Base-by-base conservation (phyloP, 2,329 filamentous ascomycete genomes). In the Curvularia spicifera region DNA sequence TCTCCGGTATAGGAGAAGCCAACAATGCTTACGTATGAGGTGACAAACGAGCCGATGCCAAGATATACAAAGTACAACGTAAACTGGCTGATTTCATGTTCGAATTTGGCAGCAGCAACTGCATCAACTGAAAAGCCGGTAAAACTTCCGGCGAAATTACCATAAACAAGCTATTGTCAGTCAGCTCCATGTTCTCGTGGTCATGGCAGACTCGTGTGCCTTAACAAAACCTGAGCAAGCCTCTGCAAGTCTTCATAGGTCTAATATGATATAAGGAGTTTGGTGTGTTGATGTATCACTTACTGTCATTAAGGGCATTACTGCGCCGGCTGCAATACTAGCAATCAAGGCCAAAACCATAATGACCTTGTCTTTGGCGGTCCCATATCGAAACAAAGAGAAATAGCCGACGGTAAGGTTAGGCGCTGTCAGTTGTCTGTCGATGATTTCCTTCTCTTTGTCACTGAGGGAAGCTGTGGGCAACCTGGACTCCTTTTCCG, bases 1-100 rank as follows among this genome's bases (percentile, higher is more conserved):
- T 83, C 81, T 33, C 81, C 81, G 1, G 78, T 78, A 56, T 81
- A 97, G 68, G 97, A 96, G 79, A 96, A 97, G 20, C 91, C 91
- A 18, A 96, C 87, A 0, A 93, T 97, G 24, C 87, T 84, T 58
- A 96, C 68, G 56, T 76, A 78, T 55, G 97, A 81, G 65, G 97
- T 97, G 15, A 93, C 92, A 43, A 76, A 72, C 0, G 71, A 70
- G 15, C 61, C 71, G 37, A 76, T 72, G 71, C 66, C 76, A 22
- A 78, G 67, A 57, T 78, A 78, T 2, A 78, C 70, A 49, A 78
- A 78, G 52, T 78, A 78, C 13, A 78, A 60, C 0, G 75, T 72
- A 18, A 73, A 72, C 12, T 57, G 55, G 45, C 74, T 68, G 13
- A 71, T 73, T 44, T 75, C 71, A 45, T 71, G 22, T 33, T 67